These are phyloP conservation scores for Aristolochia fimbriata DNA, from an alignment of 164 flowering plant species.

Conservation along the genomic window DNA sequence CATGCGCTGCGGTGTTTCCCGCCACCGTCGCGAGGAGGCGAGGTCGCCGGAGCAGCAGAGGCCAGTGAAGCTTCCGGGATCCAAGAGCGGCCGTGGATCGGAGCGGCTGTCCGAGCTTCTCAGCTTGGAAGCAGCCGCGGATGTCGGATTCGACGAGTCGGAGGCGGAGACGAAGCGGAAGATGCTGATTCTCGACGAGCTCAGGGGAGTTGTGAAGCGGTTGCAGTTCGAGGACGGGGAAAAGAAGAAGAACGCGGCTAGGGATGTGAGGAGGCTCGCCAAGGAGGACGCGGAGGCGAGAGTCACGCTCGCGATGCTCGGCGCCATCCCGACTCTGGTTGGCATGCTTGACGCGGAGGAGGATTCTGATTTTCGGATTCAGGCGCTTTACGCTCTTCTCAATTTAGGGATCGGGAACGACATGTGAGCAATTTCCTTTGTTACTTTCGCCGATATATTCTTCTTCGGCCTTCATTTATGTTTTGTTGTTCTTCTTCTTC, in stretches of 20 bases:
- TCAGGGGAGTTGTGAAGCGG: conserved; percentile 36
- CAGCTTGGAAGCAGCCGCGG: conserved; percentile 23
- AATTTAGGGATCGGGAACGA: conserved; percentile 81
- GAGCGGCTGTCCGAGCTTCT: conserved; percentile 65
- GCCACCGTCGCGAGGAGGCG: conserved; percentile 10
- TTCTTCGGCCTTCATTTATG: not conserved
- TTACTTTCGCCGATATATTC: not conserved
- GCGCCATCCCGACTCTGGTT: conserved; percentile 80
- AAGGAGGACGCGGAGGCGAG: conserved; percentile 65
- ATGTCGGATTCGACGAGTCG: conserved; percentile 12
- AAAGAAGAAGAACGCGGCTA: conserved; percentile 23
- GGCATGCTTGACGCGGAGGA: conserved; percentile 49
- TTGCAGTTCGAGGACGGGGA: conserved; percentile 26
- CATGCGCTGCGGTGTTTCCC: conserved; percentile 23
- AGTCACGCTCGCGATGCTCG: conserved; percentile 67
- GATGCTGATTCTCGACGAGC: conserved; percentile 44
- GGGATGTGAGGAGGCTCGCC: conserved; percentile 49
- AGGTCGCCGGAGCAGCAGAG: conserved; percentile 6
- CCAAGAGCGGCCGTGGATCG: conserved; percentile 23
- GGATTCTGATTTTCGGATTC: conserved; percentile 35
- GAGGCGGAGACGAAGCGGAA: conserved; percentile 45
- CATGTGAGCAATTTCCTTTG: conserved; percentile 26
- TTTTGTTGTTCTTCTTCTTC: not conserved
- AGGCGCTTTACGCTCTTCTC: conserved; percentile 76
- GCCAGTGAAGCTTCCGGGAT: conserved; percentile 2